Conservation (phyloP, 2,329 filamentous ascomycete species). For the Clonostachys sp. region DNA sequence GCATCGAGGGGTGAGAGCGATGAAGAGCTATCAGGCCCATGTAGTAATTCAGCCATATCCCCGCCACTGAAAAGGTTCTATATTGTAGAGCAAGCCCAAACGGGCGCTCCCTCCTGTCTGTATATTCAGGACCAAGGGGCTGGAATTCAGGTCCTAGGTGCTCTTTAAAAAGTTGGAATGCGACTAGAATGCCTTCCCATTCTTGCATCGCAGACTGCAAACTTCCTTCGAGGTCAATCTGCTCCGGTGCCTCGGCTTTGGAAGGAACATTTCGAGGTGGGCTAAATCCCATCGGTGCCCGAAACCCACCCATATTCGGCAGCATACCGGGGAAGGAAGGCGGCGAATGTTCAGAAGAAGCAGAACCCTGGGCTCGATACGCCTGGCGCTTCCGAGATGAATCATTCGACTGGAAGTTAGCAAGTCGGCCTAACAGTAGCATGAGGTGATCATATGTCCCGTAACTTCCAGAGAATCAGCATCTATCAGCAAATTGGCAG, state of each 20-base stretch:
- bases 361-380: constrained; percentile 23
- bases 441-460: constrained; percentile 87
- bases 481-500: constrained; percentile 13
- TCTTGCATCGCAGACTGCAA: constrained; percentile 70
- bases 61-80: constrained; percentile 80
- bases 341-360: constrained; percentile 17
- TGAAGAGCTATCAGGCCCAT: constrained; percentile 80
- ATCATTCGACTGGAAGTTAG: constrained; percentile 75
- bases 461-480: constrained; percentile 46
- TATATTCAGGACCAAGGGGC: constrained; percentile 65
- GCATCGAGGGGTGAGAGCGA: constrained; percentile 83
- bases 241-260: constrained; percentile 36
- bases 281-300: constrained; percentile 49
- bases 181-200: constrained; percentile 70
- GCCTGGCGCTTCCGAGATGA: constrained; percentile 71
- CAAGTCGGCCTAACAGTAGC: constrained; percentile 73
- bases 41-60: constrained; percentile 84
- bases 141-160: constrained; percentile 73
- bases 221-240: constrained; percentile 56
- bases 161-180: constrained; percentile 63
- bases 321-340: constrained; percentile 52
- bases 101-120: constrained; percentile 57
- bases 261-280: constrained; percentile 40
- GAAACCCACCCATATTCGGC: constrained; percentile 43
- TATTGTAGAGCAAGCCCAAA: constrained; percentile 83